phyloP scores from a whole-genome alignment of 2,329 filamentous ascomycete genomes.

The Sporothrix globosa region DNA sequence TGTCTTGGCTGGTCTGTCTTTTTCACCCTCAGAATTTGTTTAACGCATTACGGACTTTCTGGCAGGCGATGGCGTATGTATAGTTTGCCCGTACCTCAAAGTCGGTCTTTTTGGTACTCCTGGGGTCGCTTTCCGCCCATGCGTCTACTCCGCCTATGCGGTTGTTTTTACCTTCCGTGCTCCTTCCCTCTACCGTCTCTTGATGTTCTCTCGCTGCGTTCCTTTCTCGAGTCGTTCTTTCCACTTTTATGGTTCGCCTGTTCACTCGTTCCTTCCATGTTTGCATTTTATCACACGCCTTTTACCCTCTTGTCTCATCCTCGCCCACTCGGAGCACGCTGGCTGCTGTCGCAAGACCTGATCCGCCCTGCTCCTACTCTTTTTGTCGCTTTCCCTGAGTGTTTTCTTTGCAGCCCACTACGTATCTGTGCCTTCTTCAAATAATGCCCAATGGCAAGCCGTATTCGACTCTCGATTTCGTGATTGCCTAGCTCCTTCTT shows the following conservation, averaged over 20 bases:
- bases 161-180: constrained; percentile 4
- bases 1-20: background rate
- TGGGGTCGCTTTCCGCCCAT: constrained; percentile 23
- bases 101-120: constrained; percentile 24
- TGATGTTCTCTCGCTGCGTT: background rate
- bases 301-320: background rate
- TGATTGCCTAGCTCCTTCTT: constrained; percentile 8
- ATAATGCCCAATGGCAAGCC: background rate
- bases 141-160: constrained; percentile 17
- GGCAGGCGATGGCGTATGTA: constrained; percentile 19
- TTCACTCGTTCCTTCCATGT: background rate
- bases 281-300: background rate
- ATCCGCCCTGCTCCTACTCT: background rate
- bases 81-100: constrained; percentile 24
- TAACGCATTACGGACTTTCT: background rate
- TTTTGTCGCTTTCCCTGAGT: background rate
- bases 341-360: background rate
- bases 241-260: constrained; percentile 16
- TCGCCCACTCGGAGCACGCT: constrained; percentile 12
- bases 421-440: background rate
- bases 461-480: background rate
- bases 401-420: background rate
- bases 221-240: constrained; percentile 19
- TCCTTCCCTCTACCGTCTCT: constrained; percentile 11
- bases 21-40: background rate